These are phyloP conservation scores for Silybum marianum DNA, from an alignment of 129 eudicot genomes.

Conservation along the genomic window DNA sequence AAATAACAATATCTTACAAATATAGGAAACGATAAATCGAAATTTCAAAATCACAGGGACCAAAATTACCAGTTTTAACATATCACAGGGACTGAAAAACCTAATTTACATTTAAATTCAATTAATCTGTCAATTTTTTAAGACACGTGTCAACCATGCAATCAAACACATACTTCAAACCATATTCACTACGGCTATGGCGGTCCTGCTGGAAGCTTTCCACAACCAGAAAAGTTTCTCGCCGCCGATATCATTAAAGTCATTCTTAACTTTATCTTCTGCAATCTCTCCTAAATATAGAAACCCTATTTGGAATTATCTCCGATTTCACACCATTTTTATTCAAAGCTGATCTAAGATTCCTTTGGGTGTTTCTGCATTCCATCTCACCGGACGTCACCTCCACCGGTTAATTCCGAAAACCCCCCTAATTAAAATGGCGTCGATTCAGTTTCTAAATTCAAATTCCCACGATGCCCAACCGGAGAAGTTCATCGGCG, in stretches of 20 bases:
- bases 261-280: background rate
- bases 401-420: background rate
- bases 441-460: slow-evolving; percentile 23
- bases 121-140: too few species aligned
- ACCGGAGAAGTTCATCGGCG: slow-evolving; percentile 15
- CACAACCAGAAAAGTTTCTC: slow-evolving; percentile 11
- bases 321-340: slow-evolving; percentile 4
- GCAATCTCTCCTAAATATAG: slow-evolving; percentile 18
- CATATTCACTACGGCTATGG: background rate
- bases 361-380: background rate
- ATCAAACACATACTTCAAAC: background rate
- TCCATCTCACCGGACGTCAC: slow-evolving; percentile 19
- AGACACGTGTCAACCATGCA: slow-evolving; percentile 17
- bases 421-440: slow-evolving; percentile 21
- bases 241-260: slow-evolving; percentile 1
- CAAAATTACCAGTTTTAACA: too few species aligned
- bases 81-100: too few species aligned
- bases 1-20: too few species aligned
- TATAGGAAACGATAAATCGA: too few species aligned
- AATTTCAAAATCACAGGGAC: too few species aligned
- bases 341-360: slow-evolving; percentile 16
- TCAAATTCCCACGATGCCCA: slow-evolving; percentile 14
- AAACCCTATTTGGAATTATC: background rate
- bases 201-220: background rate
- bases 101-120: too few species aligned